Percentiles rank a stretch among this genome's conserved stretches.
These are phyloP conservation scores for Ogataea chonburiensis DNA, from an alignment of 805 yeast genomes.

Conservation along the genomic window DNA sequence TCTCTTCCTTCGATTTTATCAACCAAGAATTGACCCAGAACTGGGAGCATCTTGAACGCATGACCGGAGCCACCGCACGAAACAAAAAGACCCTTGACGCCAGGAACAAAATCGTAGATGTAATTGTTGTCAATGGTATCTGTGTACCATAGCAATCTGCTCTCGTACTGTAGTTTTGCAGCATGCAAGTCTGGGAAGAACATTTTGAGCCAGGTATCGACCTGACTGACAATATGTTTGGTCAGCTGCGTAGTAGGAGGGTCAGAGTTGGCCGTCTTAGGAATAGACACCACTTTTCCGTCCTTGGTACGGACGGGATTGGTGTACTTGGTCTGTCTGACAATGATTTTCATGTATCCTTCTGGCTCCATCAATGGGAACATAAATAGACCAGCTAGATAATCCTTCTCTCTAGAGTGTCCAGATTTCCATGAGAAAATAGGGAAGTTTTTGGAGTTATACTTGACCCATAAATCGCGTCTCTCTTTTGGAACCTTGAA, in stretches of 20 bases:
- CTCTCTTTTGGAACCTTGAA: constrained; percentile 38
- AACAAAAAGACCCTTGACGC: constrained; percentile 30
- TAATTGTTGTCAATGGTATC: constrained; percentile 35
- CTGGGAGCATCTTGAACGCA: constrained; percentile 37
- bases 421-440: constrained; percentile 36
- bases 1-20: constrained; percentile 34
- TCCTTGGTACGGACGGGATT: constrained; percentile 29
- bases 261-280: constrained; percentile 27
- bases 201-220: constrained; percentile 25
- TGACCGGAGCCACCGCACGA: constrained; percentile 39
- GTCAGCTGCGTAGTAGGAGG: constrained; percentile 23
- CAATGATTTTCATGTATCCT: constrained; percentile 37
- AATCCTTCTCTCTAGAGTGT: constrained; percentile 31
- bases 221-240: constrained; percentile 29
- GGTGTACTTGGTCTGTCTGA: constrained; percentile 37
- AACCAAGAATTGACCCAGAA: constrained; percentile 33
- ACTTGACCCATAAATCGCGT: constrained; percentile 34
- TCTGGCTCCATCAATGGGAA: constrained; percentile 37
- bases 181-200: constrained; percentile 33
- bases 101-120: constrained; percentile 35
- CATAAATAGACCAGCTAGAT: constrained; percentile 34
- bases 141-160: constrained; percentile 34
- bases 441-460: constrained; percentile 36
- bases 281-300: constrained; percentile 31
- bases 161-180: constrained; percentile 25